These are phyloP conservation scores for Pistacia vera DNA, from an alignment of 345 rosid genomes.

Conservation along the genomic window DNA sequence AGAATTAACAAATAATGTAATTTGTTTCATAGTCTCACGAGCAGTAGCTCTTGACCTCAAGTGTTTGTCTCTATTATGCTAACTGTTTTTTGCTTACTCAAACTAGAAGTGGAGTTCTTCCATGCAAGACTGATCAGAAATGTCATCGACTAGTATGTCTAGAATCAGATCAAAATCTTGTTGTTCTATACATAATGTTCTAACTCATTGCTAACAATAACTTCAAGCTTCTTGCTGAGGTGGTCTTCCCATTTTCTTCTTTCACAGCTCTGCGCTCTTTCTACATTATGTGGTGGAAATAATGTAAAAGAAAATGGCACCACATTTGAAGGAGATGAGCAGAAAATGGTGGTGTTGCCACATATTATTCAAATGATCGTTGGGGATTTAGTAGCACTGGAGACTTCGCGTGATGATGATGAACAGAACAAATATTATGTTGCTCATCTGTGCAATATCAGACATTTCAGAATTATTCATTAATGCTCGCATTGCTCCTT, in stretches of 20 bases:
- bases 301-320: constrained; percentile 24
- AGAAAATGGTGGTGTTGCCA: constrained; percentile 27
- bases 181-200: too few species aligned
- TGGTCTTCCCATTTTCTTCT: constrained; percentile 1
- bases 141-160: constrained; percentile 53
- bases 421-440: constrained; percentile 10
- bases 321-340: constrained; percentile 33
- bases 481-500: constrained; percentile 43
- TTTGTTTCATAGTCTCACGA: not conserved
- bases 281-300: constrained; percentile 43
- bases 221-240: not conserved
- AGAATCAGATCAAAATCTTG: too few species aligned
- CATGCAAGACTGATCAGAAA: constrained; percentile 53
- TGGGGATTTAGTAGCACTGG: constrained; percentile 56
- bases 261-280: constrained; percentile 36
- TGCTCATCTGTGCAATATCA: constrained; percentile 9
- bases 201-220: too few species aligned
- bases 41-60: not conserved
- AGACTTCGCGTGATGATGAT: constrained; percentile 35
- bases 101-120: constrained; percentile 45
- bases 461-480: constrained; percentile 26
- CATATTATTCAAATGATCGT: constrained; percentile 9
- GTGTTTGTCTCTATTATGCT: not conserved
- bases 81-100: not conserved
- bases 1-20: not conserved